Conservation (phyloP, 305 asterid genomes). For the Fraxinus nigra region DNA sequence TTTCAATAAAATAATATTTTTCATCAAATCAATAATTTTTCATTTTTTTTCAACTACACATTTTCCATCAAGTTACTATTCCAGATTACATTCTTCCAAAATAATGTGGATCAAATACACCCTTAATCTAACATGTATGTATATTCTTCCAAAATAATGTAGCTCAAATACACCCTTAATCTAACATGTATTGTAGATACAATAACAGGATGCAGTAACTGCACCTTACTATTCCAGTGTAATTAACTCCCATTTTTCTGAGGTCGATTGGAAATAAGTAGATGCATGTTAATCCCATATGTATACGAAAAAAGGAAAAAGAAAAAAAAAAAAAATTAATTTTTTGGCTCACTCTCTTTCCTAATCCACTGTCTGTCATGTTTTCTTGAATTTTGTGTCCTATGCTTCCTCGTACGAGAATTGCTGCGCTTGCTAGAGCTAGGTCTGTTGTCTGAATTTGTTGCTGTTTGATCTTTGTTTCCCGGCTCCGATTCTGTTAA, state of each 20-base stretch:
- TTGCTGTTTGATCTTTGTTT: constrained; percentile 25
- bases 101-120: no score
- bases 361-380: constrained; percentile 62
- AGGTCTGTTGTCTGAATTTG: constrained; percentile 38
- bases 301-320: not conserved
- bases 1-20: no score
- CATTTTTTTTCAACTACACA: no score
- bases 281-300: constrained; percentile 10
- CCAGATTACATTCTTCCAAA: no score
- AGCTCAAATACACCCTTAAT: not conserved
- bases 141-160: no score
- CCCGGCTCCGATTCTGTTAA: constrained; percentile 19
- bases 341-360: constrained; percentile 42
- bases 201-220: not conserved
- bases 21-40: no score
- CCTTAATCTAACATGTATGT: not conserved
- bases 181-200: not conserved
- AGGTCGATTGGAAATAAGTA: not conserved
- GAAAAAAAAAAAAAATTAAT: constrained; percentile 6
- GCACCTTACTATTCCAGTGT: not conserved
- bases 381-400: constrained; percentile 50
- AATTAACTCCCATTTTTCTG: not conserved
- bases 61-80: no score
- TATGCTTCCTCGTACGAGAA: constrained; percentile 40
- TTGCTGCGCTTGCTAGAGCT: constrained; percentile 48